phyloP scores from a whole-genome alignment of 169 alveolate species.

The Besnoitia besnoiti region DNA sequence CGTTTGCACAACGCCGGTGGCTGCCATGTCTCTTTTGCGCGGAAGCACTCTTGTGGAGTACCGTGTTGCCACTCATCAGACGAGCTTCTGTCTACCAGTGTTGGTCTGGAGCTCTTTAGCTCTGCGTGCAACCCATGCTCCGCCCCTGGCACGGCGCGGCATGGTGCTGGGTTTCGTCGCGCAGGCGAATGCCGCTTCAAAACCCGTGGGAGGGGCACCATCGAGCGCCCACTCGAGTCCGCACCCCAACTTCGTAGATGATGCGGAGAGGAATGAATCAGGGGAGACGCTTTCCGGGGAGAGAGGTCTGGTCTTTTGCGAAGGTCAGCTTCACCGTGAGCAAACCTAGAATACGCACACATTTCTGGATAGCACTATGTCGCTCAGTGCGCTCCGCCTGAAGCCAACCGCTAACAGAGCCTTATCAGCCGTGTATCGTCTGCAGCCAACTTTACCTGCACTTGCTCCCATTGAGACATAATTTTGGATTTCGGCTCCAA shows the following conservation, averaged over 20 bases:
- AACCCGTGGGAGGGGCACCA: background rate
- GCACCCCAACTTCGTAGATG: background rate
- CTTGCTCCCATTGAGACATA: conserved; percentile 46
- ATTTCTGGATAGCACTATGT: background rate
- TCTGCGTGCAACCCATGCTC: background rate
- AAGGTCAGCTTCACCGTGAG: conserved; percentile 46
- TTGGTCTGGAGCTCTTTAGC: background rate
- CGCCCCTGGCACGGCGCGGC: background rate
- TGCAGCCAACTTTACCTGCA: conserved; percentile 25
- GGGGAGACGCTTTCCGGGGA: conserved; percentile 38
- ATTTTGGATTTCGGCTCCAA: conserved; percentile 27
- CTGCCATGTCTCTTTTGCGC: background rate
- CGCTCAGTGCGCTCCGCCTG: background rate
- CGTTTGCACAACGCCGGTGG: background rate
- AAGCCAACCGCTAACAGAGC: background rate
- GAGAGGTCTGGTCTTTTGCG: conserved; percentile 46
- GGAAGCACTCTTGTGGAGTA: background rate
- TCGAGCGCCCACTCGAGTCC: background rate
- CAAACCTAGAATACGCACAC: conserved; percentile 36
- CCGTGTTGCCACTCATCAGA: background rate
- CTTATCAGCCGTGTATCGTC: background rate
- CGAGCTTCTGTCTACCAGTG: background rate
- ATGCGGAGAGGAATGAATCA: background rate
- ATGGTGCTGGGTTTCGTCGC: background rate
- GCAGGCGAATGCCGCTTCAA: background rate